phyloP scores from a whole-genome alignment of 1,284 basidiomycete genomes.

The Ganoderma resinaceum region DNA sequence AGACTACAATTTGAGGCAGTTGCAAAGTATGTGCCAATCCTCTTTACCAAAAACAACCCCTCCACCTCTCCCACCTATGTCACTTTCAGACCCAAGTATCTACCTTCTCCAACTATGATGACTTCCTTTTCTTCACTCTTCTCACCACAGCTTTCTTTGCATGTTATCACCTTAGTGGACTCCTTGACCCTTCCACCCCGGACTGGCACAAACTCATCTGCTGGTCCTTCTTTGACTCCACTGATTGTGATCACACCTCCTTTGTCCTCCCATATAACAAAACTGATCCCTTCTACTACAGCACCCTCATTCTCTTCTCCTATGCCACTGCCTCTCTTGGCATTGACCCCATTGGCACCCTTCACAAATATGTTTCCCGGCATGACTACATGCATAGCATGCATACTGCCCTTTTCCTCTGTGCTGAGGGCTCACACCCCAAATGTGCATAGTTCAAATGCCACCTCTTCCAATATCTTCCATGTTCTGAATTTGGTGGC shows the following conservation, averaged over 20 bases:
- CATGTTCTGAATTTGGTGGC: not conserved
- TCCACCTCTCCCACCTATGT: not conserved
- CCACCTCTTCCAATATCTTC: not conserved
- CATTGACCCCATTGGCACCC: too few species aligned
- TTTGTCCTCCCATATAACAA: not conserved
- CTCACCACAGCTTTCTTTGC: not conserved
- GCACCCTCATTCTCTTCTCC: too few species aligned
- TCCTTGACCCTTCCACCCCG: not conserved
- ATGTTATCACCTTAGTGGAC: not conserved
- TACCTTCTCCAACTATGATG: not conserved
- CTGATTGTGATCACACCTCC: not conserved
- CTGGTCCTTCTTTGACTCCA: not conserved
- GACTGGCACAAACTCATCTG: not conserved
- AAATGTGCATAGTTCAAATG: not conserved
- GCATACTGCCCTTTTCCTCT: not conserved
- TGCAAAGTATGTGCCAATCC: not conserved
- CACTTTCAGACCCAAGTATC: not conserved
- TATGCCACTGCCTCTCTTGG: too few species aligned
- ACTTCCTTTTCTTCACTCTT: not conserved
- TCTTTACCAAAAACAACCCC: not conserved
- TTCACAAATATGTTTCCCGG: not conserved
- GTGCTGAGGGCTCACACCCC: not conserved
- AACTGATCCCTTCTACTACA: too few species aligned
- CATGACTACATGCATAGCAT: not conserved
- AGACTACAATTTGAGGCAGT: not conserved